Evolutionary conservation across 116 monocot species (phyloP).

Genomic region (Iris pallida): DNA sequence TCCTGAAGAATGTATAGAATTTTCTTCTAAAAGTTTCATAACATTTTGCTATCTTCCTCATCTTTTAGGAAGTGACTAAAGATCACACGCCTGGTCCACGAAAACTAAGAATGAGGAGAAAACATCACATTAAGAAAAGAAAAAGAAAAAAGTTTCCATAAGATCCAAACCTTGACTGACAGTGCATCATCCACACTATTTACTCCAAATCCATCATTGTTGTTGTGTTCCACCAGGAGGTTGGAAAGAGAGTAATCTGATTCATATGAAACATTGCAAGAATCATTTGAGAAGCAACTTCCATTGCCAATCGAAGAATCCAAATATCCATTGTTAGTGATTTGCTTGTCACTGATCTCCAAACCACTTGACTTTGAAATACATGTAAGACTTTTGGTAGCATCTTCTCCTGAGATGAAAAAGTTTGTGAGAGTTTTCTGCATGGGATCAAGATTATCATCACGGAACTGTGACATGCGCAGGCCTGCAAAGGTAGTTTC

Average conservation of each 20-base stretch:
- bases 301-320: conserved; percentile 13
- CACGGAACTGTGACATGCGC: conserved; percentile 83
- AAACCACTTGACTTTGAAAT: conserved; percentile 12
- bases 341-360: conserved; percentile 17
- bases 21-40: too few relatives aligned
- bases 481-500: conserved; percentile 46
- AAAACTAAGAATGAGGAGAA: too few relatives aligned
- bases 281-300: conserved; percentile 23
- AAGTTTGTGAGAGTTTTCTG: conserved; percentile 78
- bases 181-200: conserved; percentile 11
- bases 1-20: too few relatives aligned
- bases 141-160: neutral
- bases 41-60: too few relatives aligned
- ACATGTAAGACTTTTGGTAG: conserved; percentile 5
- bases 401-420: conserved; percentile 32
- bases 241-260: conserved; percentile 8
- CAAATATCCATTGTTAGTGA: conserved; percentile 19
- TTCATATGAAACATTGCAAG: conserved; percentile 13
- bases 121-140: neutral
- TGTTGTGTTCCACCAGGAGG: conserved; percentile 7
- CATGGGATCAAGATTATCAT: conserved; percentile 50
- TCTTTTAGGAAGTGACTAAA: too few relatives aligned
- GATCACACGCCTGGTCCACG: too few relatives aligned
- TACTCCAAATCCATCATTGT: conserved; percentile 9
- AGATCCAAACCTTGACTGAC: conserved; percentile 13